A percentile compares a stretch with the other conserved stretches of the same genome.
These are phyloP conservation scores for Cerrena zonata DNA, from an alignment of 1,284 basidiomycete genomes.

Conservation along the genomic window DNA sequence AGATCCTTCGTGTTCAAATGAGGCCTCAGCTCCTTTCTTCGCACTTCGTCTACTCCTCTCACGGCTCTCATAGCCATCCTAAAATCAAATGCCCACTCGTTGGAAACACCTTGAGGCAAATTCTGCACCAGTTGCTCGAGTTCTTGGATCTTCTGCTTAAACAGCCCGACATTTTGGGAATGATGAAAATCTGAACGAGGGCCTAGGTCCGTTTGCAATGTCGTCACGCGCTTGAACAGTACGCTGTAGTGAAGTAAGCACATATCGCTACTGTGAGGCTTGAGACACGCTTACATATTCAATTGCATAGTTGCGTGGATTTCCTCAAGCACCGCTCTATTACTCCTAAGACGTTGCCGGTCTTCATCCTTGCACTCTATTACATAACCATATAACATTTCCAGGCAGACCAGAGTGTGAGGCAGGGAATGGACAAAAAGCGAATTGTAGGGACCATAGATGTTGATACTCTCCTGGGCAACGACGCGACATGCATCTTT, in stretches of 20 bases:
- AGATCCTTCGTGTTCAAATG: not conserved
- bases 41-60: not conserved
- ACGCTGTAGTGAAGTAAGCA: no score
- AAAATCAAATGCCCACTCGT: not conserved
- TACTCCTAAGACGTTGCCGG: not conserved
- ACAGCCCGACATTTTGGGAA: not conserved
- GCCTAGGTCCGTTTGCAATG: not conserved
- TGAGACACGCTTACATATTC: no score
- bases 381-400: not conserved
- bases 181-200: not conserved
- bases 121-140: not conserved
- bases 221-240: not conserved
- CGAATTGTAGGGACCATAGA: not conserved
- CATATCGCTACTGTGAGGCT: no score
- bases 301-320: no score
- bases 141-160: not conserved
- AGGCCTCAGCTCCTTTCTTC: not conserved
- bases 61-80: not conserved
- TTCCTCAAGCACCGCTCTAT: not conserved
- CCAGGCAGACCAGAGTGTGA: conserved; percentile 1
- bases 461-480: not conserved
- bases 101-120: not conserved
- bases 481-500: not conserved
- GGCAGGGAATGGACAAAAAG: conserved; percentile 2
- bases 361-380: not conserved